Evolutionary conservation across 768 basidiomycete species (phyloP), one percentile per base, ranked within the genome.

Genomic region (Russula vinacea): DNA sequence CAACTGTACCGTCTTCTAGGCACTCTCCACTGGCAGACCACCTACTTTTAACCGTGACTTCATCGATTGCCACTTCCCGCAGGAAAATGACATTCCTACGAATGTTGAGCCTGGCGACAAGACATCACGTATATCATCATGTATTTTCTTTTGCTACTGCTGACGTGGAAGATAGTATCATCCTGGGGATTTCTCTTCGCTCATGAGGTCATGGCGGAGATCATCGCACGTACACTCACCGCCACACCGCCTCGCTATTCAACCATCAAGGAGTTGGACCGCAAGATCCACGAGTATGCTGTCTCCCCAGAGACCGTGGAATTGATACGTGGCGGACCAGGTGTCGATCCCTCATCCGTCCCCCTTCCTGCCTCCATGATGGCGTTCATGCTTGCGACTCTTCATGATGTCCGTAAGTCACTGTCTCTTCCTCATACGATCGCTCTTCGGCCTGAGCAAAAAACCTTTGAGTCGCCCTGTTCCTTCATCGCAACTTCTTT

Each of bases 1-100:
- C 62, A 29, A 37, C 33, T 16, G 9, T 66, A 59, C 39, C 40
- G 4, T 50, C 55, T 32, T 33, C 42, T 71, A 90, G 88, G 84
- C 86, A 68, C 76, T 91, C 13, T 82, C 82, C 59, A 87, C 84
- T 0, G 89, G 89, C 13, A 81, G 89, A 33, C 89, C 89, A 0
- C 89, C 89, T 0, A 80, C 83, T 1, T 86, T 90, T 64, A 82
- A 81, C 6, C 78, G 84, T 3, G 79, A 83, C 0, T 90, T 85
- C 65, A 78, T 88, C 54, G 89, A 91, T 73, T 89, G 87, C 71
- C 78, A 77, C 51, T 84, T 78, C 67, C 88, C 88, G 1, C 75
- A 76, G 65, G 77, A 76, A 35, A 71, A 76, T 37, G 71, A 73
- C 10, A 58, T 71, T 14, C 58, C 55, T 11, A 22, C 61, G 8